Conservation (phyloP, 2,329 filamentous ascomycete species). For the Aspergillus cejpii region DNA sequence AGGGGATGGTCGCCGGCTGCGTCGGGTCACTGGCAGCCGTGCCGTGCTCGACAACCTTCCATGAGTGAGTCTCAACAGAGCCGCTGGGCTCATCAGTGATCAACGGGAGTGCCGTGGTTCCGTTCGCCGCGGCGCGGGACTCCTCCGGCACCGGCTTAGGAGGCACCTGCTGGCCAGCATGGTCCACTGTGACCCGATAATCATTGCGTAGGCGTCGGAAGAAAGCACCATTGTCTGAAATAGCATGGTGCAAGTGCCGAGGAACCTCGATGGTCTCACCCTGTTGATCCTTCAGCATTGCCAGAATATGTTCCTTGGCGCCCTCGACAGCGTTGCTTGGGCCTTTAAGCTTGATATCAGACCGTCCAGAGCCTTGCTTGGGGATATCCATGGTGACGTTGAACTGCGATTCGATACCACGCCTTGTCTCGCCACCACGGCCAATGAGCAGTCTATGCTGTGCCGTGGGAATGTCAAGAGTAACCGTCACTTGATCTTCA, state of each 20-base stretch:
- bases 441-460: constrained; percentile 91
- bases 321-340: constrained; percentile 70
- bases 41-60: constrained; percentile 64
- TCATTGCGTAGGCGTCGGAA: constrained; percentile 87
- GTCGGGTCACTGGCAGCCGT: constrained; percentile 22
- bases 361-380: constrained; percentile 75
- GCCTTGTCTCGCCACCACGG: constrained; percentile 79
- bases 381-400: constrained; percentile 84
- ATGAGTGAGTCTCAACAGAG: constrained; percentile 64
- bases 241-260: constrained; percentile 69
- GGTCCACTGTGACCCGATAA: constrained; percentile 83
- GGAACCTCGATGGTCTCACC: constrained; percentile 84
- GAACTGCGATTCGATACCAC: constrained; percentile 78
- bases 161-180: constrained; percentile 72
- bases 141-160: constrained; percentile 54
- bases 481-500: constrained; percentile 72
- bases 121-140: constrained; percentile 50
- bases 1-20: constrained; percentile 53
- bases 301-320: constrained; percentile 74
- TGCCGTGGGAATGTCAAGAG: constrained; percentile 74
- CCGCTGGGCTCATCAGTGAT: constrained; percentile 78
- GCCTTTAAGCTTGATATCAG: constrained; percentile 79
- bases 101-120: constrained; percentile 62
- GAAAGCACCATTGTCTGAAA: constrained; percentile 79
- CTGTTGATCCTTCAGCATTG: constrained; percentile 75